A percentile compares a stretch with the other conserved stretches of the same genome.
Evolutionary conservation across 768 basidiomycete species (phyloP).

Genomic region (Hemileccinum impolitum): DNA sequence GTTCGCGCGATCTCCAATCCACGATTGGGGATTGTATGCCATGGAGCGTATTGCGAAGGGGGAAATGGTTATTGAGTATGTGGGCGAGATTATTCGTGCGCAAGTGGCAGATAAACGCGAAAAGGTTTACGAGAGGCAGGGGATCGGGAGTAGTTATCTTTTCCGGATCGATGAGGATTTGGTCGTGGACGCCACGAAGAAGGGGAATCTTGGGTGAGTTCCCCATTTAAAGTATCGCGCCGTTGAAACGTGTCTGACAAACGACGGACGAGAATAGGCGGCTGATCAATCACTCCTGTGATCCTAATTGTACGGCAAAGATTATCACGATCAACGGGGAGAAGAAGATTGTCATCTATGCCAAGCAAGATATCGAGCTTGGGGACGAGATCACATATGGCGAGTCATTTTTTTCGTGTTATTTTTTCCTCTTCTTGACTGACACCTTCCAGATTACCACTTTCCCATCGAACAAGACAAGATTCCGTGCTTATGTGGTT

Average conservation of each 20-base stretch:
- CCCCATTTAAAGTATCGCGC: not conserved
- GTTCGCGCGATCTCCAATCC: constrained; percentile 92
- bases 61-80: constrained; percentile 99
- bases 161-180: constrained; percentile 98
- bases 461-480: constrained; percentile 99
- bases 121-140: constrained; percentile 94
- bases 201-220: constrained; percentile 93
- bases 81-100: constrained; percentile 94
- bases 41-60: constrained; percentile 92
- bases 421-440: not conserved
- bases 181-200: constrained; percentile 98
- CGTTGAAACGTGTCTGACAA: constrained; percentile 11
- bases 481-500: constrained; percentile 90
- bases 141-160: constrained; percentile 96
- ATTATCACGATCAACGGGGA: constrained; percentile 88
- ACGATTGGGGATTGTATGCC: constrained; percentile 98
- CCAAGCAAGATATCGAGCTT: constrained; percentile 91
- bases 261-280: constrained; percentile 50
- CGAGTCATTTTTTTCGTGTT: constrained; percentile 35
- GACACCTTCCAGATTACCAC: constrained; percentile 75
- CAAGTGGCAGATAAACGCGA: constrained; percentile 96
- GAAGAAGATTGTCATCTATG: constrained; percentile 99
- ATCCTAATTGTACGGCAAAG: constrained; percentile 89
- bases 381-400: constrained; percentile 99
- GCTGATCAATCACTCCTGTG: constrained; percentile 97